Conservation (phyloP, 2,329 filamentous ascomycete species). For the Geosmithia putterillii region DNA sequence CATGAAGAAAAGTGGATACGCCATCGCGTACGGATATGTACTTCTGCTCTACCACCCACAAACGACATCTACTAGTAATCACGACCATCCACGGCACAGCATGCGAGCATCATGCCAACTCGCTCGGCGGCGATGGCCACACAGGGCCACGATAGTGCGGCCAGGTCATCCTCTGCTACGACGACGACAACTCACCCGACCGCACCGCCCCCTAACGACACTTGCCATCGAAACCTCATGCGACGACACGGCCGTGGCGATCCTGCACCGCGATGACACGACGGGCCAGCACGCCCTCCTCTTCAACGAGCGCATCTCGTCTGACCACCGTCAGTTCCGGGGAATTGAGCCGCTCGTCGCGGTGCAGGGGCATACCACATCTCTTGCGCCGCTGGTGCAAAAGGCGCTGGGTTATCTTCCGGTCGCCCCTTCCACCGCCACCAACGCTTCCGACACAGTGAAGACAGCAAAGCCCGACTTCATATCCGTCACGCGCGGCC, state of each 20-base stretch:
- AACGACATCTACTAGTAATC: too few relatives aligned
- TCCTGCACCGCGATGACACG: slow-evolving; percentile 34
- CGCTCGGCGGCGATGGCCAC: slow-evolving; percentile 1
- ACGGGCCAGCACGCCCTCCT: slow-evolving; percentile 45
- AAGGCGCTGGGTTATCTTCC: slow-evolving; percentile 47
- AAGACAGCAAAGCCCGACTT: slow-evolving; percentile 50
- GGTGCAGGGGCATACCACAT: slow-evolving; percentile 61
- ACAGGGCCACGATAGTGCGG: neutral
- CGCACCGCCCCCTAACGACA: slow-evolving; percentile 32
- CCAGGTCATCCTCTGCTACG: neutral
- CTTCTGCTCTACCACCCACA: too few relatives aligned
- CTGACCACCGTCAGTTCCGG: slow-evolving; percentile 59
- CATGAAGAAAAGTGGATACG: neutral
- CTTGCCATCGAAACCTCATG: slow-evolving; percentile 78
- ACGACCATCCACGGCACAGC: neutral
- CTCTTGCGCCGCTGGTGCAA: slow-evolving; percentile 55
- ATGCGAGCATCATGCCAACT: neutral
- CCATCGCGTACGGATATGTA: too few relatives aligned
- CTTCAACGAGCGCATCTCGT: slow-evolving; percentile 73
- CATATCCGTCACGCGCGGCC: slow-evolving; percentile 79
- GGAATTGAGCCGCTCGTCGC: slow-evolving; percentile 74
- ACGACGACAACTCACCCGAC: too few relatives aligned
- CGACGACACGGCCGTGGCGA: slow-evolving; percentile 84
- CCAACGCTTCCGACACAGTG: slow-evolving; percentile 7
- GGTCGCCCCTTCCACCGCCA: slow-evolving; percentile 2